Percentiles rank a stretch among this genome's conserved stretches.
These are phyloP conservation scores for Pyrenochaeta sp. DNA, from an alignment of 2,329 filamentous ascomycete genomes.

Conservation along the genomic window DNA sequence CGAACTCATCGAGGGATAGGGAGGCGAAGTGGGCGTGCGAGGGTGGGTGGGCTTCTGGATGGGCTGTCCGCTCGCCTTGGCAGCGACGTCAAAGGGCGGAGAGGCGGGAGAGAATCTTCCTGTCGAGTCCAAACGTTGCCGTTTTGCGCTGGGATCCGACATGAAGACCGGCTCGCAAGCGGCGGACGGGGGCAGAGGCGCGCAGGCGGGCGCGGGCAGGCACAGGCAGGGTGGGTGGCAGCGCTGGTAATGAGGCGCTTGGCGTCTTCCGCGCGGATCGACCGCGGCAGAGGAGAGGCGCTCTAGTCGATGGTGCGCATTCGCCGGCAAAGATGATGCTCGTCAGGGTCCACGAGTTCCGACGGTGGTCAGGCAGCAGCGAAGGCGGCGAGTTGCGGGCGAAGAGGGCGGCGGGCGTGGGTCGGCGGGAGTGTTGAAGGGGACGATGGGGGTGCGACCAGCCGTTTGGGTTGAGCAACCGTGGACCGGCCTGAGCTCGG, in stretches of 20 bases:
- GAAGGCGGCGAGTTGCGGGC: no score
- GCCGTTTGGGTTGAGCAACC: constrained; percentile 21
- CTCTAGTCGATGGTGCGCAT: constrained; percentile 41
- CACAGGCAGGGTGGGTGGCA: constrained; percentile 23
- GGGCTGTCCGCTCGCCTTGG: constrained; percentile 45
- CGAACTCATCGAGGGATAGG: constrained; percentile 57
- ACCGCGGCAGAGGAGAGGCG: constrained; percentile 38
- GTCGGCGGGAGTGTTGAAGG: constrained; percentile 18
- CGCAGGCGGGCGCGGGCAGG: constrained; percentile 22
- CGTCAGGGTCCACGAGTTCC: constrained; percentile 5
- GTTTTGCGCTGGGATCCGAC: constrained; percentile 48
- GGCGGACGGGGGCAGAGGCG: constrained; percentile 12
- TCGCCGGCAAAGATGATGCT: constrained; percentile 20
- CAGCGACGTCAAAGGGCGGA: constrained; percentile 50
- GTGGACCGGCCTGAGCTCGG: constrained; percentile 15
- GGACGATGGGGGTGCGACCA: constrained; percentile 16
- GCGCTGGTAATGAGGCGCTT: constrained; percentile 35
- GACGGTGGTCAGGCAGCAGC: constrained; percentile 6
- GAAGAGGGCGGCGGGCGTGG: constrained; percentile 17
- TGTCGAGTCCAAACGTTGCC: constrained; percentile 48
- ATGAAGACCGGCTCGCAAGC: constrained; percentile 27
- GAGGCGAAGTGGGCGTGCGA: constrained; percentile 58
- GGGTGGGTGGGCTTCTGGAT: constrained; percentile 53
- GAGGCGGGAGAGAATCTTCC: constrained; percentile 56
- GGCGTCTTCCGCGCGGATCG: constrained; percentile 38